Evolutionary conservation across 148 eudicot species (phyloP).

Genomic region (Camellia sinensis): DNA sequence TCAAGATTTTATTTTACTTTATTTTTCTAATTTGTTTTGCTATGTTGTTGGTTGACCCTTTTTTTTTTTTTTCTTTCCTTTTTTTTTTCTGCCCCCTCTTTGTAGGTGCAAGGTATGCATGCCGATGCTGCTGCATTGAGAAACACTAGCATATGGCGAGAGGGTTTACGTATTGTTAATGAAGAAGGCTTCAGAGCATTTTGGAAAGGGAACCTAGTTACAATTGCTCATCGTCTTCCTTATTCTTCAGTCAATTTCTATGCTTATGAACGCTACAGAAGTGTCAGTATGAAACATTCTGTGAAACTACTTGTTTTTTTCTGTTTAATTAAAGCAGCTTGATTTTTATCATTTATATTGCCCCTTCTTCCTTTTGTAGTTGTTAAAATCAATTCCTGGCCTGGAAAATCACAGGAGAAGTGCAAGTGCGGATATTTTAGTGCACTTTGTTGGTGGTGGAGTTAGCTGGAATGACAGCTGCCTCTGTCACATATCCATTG

Average conservation of each 20-base stretch:
- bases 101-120: slow-evolving; percentile 88
- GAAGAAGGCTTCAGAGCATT: slow-evolving; percentile 91
- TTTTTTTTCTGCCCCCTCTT: background rate
- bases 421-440: slow-evolving; percentile 38
- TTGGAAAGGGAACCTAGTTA: slow-evolving; percentile 91
- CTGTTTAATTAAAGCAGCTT: slow-evolving; percentile 1
- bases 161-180: slow-evolving; percentile 60
- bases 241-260: slow-evolving; percentile 81
- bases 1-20: background rate
- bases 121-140: slow-evolving; percentile 60
- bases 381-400: slow-evolving; percentile 49
- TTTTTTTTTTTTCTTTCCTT: background rate
- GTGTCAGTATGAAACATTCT: slow-evolving; percentile 41
- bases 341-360: background rate
- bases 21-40: background rate
- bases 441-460: slow-evolving; percentile 79
- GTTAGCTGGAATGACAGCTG: slow-evolving; percentile 85
- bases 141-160: slow-evolving; percentile 67
- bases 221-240: slow-evolving; percentile 84
- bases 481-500: slow-evolving; percentile 53
- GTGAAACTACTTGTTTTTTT: background rate
- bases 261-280: slow-evolving; percentile 75
- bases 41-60: background rate
- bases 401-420: slow-evolving; percentile 38
- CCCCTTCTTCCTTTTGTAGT: slow-evolving; percentile 28